These are phyloP conservation scores for Curvularia lunata DNA, from an alignment of 2,329 filamentous ascomycete genomes.

Conservation along the genomic window DNA sequence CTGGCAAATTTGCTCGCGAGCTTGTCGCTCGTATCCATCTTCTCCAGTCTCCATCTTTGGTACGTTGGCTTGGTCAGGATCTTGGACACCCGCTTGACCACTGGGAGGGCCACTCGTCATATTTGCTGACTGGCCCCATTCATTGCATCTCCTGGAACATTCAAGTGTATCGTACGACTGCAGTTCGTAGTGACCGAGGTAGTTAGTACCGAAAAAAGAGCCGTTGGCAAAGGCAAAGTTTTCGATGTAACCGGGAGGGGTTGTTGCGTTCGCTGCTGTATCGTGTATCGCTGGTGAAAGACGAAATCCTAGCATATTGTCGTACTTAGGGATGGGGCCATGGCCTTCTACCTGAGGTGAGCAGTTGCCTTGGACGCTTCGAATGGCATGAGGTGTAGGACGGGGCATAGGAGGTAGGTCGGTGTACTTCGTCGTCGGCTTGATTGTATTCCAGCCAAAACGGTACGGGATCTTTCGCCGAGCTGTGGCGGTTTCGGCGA, in stretches of 20 bases:
- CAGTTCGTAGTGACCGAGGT: constrained; percentile 10
- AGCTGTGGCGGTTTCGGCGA: not conserved
- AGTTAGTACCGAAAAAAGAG: constrained; percentile 1
- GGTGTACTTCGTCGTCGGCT: not conserved
- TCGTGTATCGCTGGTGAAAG: not conserved
- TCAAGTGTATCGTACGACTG: constrained; percentile 1
- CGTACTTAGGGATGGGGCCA: not conserved
- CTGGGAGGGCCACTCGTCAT: not conserved
- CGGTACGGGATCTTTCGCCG: not conserved
- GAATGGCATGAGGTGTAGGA: not conserved
- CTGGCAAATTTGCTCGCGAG: not conserved
- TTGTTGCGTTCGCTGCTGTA: not conserved
- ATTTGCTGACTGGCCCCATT: not conserved
- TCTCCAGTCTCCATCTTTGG: too few relatives aligned
- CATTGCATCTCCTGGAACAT: constrained; percentile 4
- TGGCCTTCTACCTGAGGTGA: not conserved
- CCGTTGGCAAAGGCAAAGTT: not conserved
- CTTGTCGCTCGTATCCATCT: not conserved
- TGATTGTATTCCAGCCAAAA: not conserved
- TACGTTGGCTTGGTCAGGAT: too few relatives aligned
- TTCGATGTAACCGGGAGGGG: not conserved
- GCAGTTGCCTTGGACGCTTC: constrained; percentile 6
- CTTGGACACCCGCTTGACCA: not conserved
- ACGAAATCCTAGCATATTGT: constrained; percentile 3
- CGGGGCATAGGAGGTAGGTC: not conserved